These are phyloP conservation scores for Microthlaspi erraticum DNA, from an alignment of 345 rosid genomes.

Conservation along the genomic window DNA sequence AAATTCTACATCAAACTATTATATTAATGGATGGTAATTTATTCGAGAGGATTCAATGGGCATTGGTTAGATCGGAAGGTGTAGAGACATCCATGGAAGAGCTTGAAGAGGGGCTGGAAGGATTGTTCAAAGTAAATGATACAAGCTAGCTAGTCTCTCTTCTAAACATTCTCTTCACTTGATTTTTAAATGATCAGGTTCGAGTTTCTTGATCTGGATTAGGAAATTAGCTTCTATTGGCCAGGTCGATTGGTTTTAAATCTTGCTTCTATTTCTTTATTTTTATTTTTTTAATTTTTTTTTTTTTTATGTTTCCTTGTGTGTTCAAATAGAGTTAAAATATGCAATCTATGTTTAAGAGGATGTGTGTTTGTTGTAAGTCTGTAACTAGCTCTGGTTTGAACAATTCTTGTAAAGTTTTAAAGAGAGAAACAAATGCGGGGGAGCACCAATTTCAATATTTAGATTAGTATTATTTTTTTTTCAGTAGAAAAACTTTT, in stretches of 20 bases:
- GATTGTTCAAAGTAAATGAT: slow-evolving; percentile 63
- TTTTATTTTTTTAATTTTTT: no score
- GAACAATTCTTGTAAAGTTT: slow-evolving; percentile 33
- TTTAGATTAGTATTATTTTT: no score
- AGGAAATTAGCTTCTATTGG: background rate
- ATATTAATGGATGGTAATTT: no score
- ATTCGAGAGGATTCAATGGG: slow-evolving; percentile 49
- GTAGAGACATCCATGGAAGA: slow-evolving; percentile 55
- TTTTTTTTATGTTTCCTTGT: background rate
- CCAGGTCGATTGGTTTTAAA: slow-evolving; percentile 6
- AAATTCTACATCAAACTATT: no score
- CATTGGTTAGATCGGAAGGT: slow-evolving; percentile 48
- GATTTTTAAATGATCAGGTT: slow-evolving; percentile 17
- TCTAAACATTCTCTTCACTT: slow-evolving; percentile 59
- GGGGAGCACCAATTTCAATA: no score
- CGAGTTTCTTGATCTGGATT: slow-evolving; percentile 17
- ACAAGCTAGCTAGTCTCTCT: slow-evolving; percentile 64
- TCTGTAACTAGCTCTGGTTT: slow-evolving; percentile 29
- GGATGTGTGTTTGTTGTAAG: slow-evolving; percentile 47
- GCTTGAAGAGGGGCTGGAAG: slow-evolving; percentile 60
- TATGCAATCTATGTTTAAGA: slow-evolving; percentile 45
- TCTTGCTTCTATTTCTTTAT: no score
- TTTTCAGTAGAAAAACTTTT: no score
- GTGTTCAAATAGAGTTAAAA: slow-evolving; percentile 20
- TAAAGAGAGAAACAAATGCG: no score